Evolutionary conservation across 73 alveolate genomes (phyloP), one percentile per base, ranked within the genome.

Genomic region (Urostyla sp.): DNA sequence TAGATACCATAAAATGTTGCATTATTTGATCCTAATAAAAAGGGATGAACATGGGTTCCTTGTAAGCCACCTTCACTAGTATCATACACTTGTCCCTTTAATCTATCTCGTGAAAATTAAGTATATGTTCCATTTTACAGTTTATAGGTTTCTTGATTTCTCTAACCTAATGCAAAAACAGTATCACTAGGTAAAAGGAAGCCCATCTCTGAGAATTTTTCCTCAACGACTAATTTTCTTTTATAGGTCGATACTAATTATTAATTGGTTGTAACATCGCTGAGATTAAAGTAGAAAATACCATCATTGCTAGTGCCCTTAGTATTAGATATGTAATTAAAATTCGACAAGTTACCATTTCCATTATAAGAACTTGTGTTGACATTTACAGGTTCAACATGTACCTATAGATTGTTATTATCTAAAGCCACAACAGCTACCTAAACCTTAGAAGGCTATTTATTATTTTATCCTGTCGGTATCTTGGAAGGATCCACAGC

Each of bases 31-130:
- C 83, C 44, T 30, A 69, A 5, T 11, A 69, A 31, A 55, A 69
- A 69, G 23, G 83, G 83, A 53, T 69, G 83, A 30, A 69, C 49
- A 35, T 69, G 83, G 45, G 44, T 69, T 30, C 83, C 83, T 13
- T 44, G 43, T 24, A 46, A 46, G 24, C 60, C 83, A 5, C 83
- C 83, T 31, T 46, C 72, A 6, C 83, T 69, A 49, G 44, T 45
- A 31, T 69, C 83, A 27, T 4, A 15, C 1, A 54, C 66, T 7
- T 46, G 53, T 6, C 83, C 69, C 7, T 69, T 54, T 6, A 46
- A 67, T 45, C 69, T 45, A 54, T 5, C 40, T 6, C 83, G 30
- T 2, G 83, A 45, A 23, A 46, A 35, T 13, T 46, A 35, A 6
- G 83, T 46, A 37, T 69, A 69, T 23, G 72, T 20, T 3, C 83